Percentiles rank a stretch among this genome's conserved stretches.
phyloP scores from a whole-genome alignment of 495 filamentous ascomycete species.

The Hyaloscypha bicolor region DNA sequence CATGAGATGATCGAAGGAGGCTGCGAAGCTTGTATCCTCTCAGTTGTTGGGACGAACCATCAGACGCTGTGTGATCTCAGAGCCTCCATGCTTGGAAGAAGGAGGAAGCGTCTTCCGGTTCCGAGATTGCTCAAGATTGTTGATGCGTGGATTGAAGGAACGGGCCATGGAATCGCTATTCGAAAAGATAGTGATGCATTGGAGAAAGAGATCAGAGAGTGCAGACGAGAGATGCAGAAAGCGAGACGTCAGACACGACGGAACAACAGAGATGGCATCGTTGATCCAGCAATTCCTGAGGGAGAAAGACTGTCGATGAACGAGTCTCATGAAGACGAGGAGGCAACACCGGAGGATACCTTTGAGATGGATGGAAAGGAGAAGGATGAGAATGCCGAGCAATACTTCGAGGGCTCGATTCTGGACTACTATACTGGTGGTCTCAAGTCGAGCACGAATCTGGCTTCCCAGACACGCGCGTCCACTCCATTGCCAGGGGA shows the following conservation, averaged over 20 bases:
- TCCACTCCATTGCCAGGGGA: background rate
- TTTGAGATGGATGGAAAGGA: constrained; percentile 4
- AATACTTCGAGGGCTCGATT: constrained; percentile 22
- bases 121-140: constrained; percentile 40
- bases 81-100: constrained; percentile 39
- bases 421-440: constrained; percentile 20
- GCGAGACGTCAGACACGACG: constrained; percentile 5
- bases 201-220: constrained; percentile 13
- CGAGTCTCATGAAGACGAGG: background rate
- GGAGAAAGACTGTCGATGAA: background rate
- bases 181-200: constrained; percentile 5
- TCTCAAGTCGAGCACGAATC: constrained; percentile 7
- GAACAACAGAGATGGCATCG: constrained; percentile 1
- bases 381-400: constrained; percentile 11
- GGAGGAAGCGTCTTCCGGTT: constrained; percentile 23
- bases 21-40: constrained; percentile 51
- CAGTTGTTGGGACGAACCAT: constrained; percentile 41
- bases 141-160: constrained; percentile 43
- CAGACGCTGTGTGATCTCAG: constrained; percentile 41
- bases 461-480: background rate
- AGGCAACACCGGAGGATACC: background rate
- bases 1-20: constrained; percentile 29
- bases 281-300: background rate
- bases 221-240: constrained; percentile 18
- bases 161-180: constrained; percentile 6